Evolutionary conservation across 2,329 filamentous ascomycete species (phyloP), one percentile per base, ranked within the genome.

Genomic region (Alternaria dauci): DNA sequence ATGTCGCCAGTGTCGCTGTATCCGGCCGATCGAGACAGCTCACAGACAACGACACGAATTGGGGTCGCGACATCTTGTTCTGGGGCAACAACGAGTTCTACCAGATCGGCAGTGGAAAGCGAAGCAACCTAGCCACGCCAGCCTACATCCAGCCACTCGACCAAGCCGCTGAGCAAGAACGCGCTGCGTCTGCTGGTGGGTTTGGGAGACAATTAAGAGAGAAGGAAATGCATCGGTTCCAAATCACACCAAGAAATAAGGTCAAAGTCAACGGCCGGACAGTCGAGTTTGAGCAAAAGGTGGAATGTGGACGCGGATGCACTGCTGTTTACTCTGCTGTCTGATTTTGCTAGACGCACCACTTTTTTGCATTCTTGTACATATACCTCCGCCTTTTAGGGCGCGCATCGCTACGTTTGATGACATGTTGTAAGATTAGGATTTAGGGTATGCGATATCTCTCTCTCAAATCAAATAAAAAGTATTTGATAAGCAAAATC

Each of bases 11-110:
- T 54, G 84, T 93, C 6, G 80, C 83, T 16, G 85, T 89, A 2
- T 81, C 84, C 2, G 76, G 56, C 14, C 79, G 75, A 55, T 78
- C 62, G 70, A 63, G 52, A 14, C 62, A 63, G 23, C 62, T 72
- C n/a, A 76, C 75, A 1, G 81, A 87, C 41, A 90, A 91, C 66
- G 91, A 93, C 71, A 92, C 89, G 1, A 94, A 95, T 75, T 97
- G 89, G 87, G 95, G 95, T 50, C 88, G 91, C 5, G 95, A 98
- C 76, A 89, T 94, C 30, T 78, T 98, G 1, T 96, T 92, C 83
- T 99, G 94, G 92, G 95, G 95, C 63, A 93, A 93, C 54, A 99
- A 98, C 72, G 94, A 98, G 81, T 87, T 90, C 76, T 97, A 91
- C 78, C 95, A 99, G 80, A 86, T 99, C 26, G 95, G 95, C 12